These are phyloP conservation scores for Cyclanthera cordifolia DNA, from an alignment of 306 rosid species.

Conservation along the genomic window DNA sequence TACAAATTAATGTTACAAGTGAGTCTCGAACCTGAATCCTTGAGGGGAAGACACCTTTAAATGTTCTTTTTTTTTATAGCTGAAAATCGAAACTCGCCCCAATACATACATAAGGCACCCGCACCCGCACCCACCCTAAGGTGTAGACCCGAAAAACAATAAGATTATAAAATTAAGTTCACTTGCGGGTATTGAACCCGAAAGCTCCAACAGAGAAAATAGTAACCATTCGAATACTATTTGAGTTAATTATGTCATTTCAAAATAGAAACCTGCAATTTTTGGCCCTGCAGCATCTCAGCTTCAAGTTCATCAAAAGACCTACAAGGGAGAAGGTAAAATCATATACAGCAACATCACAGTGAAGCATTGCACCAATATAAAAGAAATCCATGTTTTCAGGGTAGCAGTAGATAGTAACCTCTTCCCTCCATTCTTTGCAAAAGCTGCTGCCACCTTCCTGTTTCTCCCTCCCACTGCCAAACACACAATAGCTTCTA, in stretches of 20 bases:
- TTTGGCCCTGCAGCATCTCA: conserved; percentile 78
- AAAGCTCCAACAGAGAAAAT: too few relatives aligned
- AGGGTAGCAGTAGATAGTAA: conserved; percentile 20
- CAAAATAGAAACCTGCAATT: conserved; percentile 51
- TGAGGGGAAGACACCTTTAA: too few relatives aligned
- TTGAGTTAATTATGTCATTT: neutral
- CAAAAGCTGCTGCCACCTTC: conserved; percentile 85
- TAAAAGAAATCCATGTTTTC: conserved; percentile 1
- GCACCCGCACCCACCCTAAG: too few relatives aligned
- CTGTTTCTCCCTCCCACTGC: conserved; percentile 97
- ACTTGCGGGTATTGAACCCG: too few relatives aligned
- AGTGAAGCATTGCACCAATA: neutral
- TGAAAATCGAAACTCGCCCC: too few relatives aligned
- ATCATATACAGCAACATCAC: neutral
- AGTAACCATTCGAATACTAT: neutral
- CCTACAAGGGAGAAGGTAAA: conserved; percentile 27
- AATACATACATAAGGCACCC: too few relatives aligned
- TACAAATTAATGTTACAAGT: too few relatives aligned
- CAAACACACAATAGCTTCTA: conserved; percentile 19
- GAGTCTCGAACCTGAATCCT: too few relatives aligned
- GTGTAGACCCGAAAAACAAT: too few relatives aligned
- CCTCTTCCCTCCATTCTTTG: conserved; percentile 65
- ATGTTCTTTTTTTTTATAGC: too few relatives aligned
- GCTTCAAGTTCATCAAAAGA: conserved; percentile 86
- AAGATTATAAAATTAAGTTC: too few relatives aligned